These are phyloP conservation scores for Circinella minor DNA, from an alignment of 371 early-diverging fungal species.

Conservation along the genomic window DNA sequence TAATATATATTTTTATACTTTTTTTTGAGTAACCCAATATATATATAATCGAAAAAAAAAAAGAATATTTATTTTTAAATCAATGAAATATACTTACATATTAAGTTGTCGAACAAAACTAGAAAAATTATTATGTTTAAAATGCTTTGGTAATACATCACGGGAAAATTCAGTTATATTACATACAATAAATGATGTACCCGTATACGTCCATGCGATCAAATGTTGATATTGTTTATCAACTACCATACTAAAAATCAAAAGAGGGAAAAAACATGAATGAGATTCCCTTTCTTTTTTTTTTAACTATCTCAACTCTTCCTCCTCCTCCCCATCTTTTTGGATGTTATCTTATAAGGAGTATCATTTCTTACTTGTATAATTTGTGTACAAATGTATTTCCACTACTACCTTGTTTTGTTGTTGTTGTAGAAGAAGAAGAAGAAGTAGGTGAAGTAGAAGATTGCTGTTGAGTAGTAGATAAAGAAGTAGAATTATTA, in stretches of 20 bases:
- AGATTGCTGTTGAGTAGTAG: constrained; percentile 21
- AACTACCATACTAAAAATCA: constrained; percentile 67
- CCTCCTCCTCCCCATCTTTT: neutral
- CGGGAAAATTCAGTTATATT: constrained; percentile 83
- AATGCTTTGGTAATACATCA: constrained; percentile 78
- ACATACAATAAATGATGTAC: constrained; percentile 87
- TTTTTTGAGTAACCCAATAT: neutral
- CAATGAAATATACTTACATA: constrained; percentile 49
- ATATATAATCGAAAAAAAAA: no score
- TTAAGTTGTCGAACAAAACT: constrained; percentile 89
- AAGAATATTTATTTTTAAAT: neutral
- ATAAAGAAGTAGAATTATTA: no score
- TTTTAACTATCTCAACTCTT: neutral
- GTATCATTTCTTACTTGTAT: constrained; percentile 32
- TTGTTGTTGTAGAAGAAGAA: neutral
- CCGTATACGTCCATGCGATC: constrained; percentile 82
- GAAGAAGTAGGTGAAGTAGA: neutral
- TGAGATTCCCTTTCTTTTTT: neutral
- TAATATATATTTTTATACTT: neutral
- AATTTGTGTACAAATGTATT: constrained; percentile 39
- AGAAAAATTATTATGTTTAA: constrained; percentile 86
- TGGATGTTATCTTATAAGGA: no score
- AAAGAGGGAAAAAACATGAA: neutral
- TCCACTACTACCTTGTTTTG: constrained; percentile 19
- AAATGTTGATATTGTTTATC: constrained; percentile 76